phyloP scores from a whole-genome alignment of 2,329 filamentous ascomycete species.

The Colletotrichum siamense region DNA sequence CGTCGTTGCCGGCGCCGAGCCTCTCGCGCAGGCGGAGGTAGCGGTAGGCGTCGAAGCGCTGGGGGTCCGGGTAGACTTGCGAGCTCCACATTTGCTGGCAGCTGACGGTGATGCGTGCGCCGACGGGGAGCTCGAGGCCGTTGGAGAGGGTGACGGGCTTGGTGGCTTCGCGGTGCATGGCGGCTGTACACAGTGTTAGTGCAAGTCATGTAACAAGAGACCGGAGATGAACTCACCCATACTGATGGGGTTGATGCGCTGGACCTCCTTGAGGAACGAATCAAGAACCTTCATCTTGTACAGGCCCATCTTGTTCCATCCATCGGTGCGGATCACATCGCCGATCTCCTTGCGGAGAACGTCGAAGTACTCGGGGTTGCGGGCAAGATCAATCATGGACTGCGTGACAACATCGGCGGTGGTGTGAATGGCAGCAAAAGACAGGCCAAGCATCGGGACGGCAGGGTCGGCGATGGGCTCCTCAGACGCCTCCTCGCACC shows the following conservation, averaged over 20 bases:
- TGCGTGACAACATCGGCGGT: constrained; percentile 26
- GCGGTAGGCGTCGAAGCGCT: constrained; percentile 8
- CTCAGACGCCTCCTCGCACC: constrained; percentile 20
- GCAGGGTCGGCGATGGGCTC: constrained; percentile 18
- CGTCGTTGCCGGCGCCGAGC: constrained; percentile 18
- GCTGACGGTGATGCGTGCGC: constrained; percentile 12
- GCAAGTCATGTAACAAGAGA: background rate
- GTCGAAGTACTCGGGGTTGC: constrained; percentile 25
- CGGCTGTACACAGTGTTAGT: background rate
- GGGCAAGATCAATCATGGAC: constrained; percentile 25
- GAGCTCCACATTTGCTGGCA: constrained; percentile 5
- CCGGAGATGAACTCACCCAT: background rate
- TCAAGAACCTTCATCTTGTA: constrained; percentile 19
- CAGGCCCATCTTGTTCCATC: constrained; percentile 16
- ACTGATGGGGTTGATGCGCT: constrained; percentile 9
- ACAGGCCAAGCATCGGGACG: constrained; percentile 18
- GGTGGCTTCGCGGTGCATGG: constrained; percentile 14
- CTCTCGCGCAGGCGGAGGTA: constrained; percentile 16
- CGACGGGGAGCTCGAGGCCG: constrained; percentile 12
- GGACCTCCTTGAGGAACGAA: constrained; percentile 15
- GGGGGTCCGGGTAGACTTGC: constrained; percentile 4
- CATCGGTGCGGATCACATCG: constrained; percentile 21
- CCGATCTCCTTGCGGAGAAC: constrained; percentile 28
- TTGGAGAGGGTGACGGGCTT: constrained; percentile 16
- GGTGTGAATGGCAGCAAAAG: constrained; percentile 29